phyloP scores from a whole-genome alignment of 148 eudicot genomes.

The Vaccinium corymbosum region DNA sequence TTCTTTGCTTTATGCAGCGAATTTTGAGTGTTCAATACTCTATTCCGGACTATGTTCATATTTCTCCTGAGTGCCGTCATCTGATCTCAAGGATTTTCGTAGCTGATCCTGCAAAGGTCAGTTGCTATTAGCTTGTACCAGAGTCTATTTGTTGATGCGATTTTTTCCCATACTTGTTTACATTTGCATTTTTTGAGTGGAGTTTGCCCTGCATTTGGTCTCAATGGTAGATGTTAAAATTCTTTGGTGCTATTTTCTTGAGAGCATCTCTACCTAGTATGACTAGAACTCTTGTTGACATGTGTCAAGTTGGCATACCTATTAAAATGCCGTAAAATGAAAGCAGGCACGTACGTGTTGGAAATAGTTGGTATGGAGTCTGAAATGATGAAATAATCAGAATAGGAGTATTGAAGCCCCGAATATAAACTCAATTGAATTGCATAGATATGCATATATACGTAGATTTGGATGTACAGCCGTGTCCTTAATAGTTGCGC shows the following conservation, averaged over 20 bases:
- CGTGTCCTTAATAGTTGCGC: neutral
- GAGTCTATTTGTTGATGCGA: neutral
- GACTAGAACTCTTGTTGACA: neutral
- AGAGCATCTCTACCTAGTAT: neutral
- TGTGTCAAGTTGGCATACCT: neutral
- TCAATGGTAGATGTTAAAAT: neutral
- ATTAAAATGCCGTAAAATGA: neutral
- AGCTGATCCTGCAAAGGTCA: conserved; percentile 72
- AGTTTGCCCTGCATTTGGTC: neutral
- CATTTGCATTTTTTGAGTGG: neutral
- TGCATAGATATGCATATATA: neutral
- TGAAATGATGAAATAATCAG: neutral
- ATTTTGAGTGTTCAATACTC: conserved; percentile 75
- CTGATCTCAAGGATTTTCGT: conserved; percentile 91
- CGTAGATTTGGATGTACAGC: neutral
- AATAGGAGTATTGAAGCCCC: neutral
- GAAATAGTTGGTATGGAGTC: neutral
- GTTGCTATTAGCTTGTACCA: conserved; percentile 19
- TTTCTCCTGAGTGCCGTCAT: conserved; percentile 76
- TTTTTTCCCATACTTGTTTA: neutral
- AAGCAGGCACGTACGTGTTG: neutral
- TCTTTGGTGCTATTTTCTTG: neutral
- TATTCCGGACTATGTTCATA: conserved; percentile 61
- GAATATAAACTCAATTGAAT: neutral
- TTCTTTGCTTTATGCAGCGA: conserved; percentile 48